Evolutionary conservation across 768 basidiomycete genomes (phyloP), one percentile per base, ranked within the genome.

Genomic region (Termitomyces sp.): DNA sequence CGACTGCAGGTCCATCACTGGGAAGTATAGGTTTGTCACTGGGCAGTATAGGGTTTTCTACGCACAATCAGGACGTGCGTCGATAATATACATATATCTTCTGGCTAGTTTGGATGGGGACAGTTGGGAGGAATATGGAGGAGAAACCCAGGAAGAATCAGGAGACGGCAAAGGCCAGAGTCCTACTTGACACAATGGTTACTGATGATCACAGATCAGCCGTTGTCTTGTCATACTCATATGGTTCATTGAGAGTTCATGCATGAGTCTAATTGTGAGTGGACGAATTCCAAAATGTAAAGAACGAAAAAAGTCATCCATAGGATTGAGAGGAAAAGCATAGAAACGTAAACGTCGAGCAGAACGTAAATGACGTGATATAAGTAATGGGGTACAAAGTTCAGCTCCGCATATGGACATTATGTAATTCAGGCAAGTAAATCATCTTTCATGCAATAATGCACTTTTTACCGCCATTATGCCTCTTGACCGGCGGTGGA

Each of bases 281-380:
- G 60, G 52, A 54, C 57, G 55, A 30, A 55, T 60, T 62, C 58
- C 61, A 60, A 51, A 51, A 59, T 46, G 40, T 42, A 54, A 46
- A 59, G 50, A 53, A 59, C 37, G 56, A 53, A 51, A 59, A 59
- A 26, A 59, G 48, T 54, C 55, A 62, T 62, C 58, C 61, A 56
- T 58, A 50, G 53, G 33, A 31, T 43, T 50, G 55, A 60, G 55
- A 60, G 44, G 41, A 50, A 45, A 47, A 62, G 71, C 77, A 79
- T 84, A 82, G 75, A 70, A 77, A 84, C 82, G 77, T 86, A 78
- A 83, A 76, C 58, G 76, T 67, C 73, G 77, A 78, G 79, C 79
- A 85, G 73, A 75, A 78, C 79, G 81, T 87, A 86, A 84, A 87
- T 84, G 81, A 75, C 75, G 74, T 78, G 73, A 79, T 77, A 80